Evolutionary conservation across 305 asterid species (phyloP).

Genomic region (Fraxinus greggii): DNA sequence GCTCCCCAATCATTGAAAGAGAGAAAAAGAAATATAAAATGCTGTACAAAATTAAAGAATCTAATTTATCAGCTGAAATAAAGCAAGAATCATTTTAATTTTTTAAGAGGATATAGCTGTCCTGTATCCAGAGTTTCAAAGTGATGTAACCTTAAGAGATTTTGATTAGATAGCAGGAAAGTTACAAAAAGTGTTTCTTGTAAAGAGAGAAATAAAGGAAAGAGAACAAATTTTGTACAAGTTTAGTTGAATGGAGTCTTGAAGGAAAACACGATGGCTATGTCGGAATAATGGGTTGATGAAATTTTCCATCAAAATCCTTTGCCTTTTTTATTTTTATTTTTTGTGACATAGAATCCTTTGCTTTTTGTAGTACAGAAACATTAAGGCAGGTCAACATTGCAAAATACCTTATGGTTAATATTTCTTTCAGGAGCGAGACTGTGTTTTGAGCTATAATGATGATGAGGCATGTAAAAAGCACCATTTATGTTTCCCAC

Average conservation of each 20-base stretch:
- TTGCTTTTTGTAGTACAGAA: not conserved
- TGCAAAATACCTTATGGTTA: slow-evolving; percentile 43
- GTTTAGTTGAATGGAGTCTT: not conserved
- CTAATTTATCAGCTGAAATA: slow-evolving; percentile 7
- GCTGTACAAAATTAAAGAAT: not conserved
- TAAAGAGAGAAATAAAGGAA: not conserved
- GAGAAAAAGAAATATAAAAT: slow-evolving; percentile 3
- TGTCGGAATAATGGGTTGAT: not conserved
- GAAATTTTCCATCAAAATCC: not conserved
- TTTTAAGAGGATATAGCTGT: not conserved
- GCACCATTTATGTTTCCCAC: slow-evolving; percentile 26
- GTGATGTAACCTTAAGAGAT: not conserved
- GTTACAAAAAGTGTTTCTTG: not conserved
- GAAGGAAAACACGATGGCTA: not conserved
- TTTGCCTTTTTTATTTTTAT: not conserved
- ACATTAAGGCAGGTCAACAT: not conserved
- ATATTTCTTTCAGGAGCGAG: slow-evolving; percentile 6
- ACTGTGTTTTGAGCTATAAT: slow-evolving; percentile 35
- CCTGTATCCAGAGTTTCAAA: not conserved
- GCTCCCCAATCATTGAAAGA: not conserved
- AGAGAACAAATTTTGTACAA: not conserved
- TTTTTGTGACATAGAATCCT: not conserved
- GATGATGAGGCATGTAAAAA: slow-evolving; percentile 22
- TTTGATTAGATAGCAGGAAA: not conserved
- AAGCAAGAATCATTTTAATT: not conserved